These are phyloP conservation scores for Aspergillus alliaceus DNA, from an alignment of 2,329 filamentous ascomycete genomes.

Conservation along the genomic window DNA sequence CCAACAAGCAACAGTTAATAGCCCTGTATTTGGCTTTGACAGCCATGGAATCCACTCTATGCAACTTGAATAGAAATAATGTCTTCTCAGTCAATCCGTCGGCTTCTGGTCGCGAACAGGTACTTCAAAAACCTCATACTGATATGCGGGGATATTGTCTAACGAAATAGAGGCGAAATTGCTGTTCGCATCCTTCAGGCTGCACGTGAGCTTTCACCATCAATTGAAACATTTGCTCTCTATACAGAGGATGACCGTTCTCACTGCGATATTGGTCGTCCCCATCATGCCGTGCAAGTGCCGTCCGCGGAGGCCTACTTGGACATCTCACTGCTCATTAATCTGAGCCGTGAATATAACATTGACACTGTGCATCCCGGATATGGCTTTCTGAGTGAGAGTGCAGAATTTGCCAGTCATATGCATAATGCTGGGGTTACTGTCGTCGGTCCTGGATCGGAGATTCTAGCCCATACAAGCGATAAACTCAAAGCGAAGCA, in stretches of 20 bases:
- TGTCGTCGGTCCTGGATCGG: slow-evolving; percentile 58
- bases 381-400: slow-evolving; percentile 64
- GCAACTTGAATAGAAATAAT: not conserved
- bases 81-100: slow-evolving; percentile 39
- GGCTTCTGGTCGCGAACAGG: slow-evolving; percentile 57
- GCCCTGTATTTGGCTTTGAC: too few species aligned
- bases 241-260: slow-evolving; percentile 57
- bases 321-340: slow-evolving; percentile 50
- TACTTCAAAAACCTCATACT: slow-evolving; percentile 18
- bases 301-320: slow-evolving; percentile 55
- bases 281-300: slow-evolving; percentile 53
- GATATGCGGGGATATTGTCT: not conserved
- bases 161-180: slow-evolving; percentile 58
- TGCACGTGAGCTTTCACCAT: slow-evolving; percentile 54
- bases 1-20: not conserved
- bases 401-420: slow-evolving; percentile 48
- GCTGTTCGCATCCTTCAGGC: slow-evolving; percentile 61
- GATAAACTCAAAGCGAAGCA: slow-evolving; percentile 57
- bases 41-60: not conserved
- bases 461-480: slow-evolving; percentile 57
- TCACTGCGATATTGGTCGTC: slow-evolving; percentile 51
- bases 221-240: slow-evolving; percentile 56
- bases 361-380: slow-evolving; percentile 61
- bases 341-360: slow-evolving; percentile 48
- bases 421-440: slow-evolving; percentile 50